Percentiles rank a stretch among this genome's conserved stretches.
phyloP scores from a whole-genome alignment of 805 yeast species.

The Candida mattraensis region DNA sequence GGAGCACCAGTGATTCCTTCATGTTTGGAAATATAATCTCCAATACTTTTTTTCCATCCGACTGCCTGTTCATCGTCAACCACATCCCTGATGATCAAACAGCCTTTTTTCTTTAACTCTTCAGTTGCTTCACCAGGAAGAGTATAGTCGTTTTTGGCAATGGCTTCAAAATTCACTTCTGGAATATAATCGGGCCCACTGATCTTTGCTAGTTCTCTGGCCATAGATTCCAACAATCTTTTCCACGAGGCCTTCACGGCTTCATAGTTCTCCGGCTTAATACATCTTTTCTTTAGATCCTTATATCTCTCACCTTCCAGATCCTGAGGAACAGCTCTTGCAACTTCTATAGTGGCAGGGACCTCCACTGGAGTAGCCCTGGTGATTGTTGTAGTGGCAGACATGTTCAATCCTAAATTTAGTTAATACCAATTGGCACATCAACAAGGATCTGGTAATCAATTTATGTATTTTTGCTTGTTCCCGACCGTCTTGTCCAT shows the following conservation, averaged over 20 bases:
- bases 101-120: conserved; percentile 26
- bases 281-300: conserved; percentile 18
- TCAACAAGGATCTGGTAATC: too few relatives aligned
- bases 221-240: conserved; percentile 28
- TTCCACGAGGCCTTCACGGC: conserved; percentile 33
- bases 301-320: conserved; percentile 12
- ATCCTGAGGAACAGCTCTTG: conserved; percentile 8
- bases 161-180: conserved; percentile 23
- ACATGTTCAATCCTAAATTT: background rate
- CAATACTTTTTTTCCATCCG: conserved; percentile 21
- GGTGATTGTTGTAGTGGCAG: background rate
- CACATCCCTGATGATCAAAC: conserved; percentile 34
- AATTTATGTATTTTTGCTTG: too few relatives aligned
- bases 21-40: conserved; percentile 27
- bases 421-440: too few relatives aligned
- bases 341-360: background rate
- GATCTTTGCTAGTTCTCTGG: conserved; percentile 22
- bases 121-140: conserved; percentile 7
- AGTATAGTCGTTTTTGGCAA: conserved; percentile 13
- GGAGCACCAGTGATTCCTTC: conserved; percentile 31
- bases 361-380: background rate
- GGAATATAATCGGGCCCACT: conserved; percentile 29
- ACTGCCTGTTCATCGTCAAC: conserved; percentile 28
- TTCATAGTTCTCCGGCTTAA: conserved; percentile 29
- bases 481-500: too few relatives aligned